Evolutionary conservation across 176 grass and related monocot genomes (phyloP).

Genomic region (Carex myosuroides): DNA sequence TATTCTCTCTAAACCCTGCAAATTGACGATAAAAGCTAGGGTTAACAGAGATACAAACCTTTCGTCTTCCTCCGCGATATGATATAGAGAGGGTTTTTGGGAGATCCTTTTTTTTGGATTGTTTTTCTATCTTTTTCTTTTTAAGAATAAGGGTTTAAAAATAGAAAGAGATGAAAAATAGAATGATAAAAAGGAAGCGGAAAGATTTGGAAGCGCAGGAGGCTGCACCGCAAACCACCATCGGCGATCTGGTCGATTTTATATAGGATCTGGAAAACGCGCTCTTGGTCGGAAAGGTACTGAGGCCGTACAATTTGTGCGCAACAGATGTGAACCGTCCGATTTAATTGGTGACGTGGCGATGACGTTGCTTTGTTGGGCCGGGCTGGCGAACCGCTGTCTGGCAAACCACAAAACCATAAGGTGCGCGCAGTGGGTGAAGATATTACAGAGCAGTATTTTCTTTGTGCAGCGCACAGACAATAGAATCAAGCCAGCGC

Average conservation of each 20-base stretch:
- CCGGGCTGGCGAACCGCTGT: background rate
- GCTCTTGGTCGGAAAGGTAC: background rate
- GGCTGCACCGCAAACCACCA: slow-evolving; percentile 12
- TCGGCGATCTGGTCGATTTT: background rate
- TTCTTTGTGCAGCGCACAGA: too few relatives aligned
- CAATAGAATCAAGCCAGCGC: too few relatives aligned
- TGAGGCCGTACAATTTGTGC: background rate
- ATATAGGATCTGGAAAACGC: slow-evolving; percentile 2
- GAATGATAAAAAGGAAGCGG: slow-evolving; percentile 4
- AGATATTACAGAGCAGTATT: too few relatives aligned
- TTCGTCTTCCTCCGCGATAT: background rate
- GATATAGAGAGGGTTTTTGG: background rate
- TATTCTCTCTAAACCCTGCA: background rate
- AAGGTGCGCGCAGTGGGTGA: background rate
- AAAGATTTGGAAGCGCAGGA: slow-evolving; percentile 17
- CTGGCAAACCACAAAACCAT: background rate
- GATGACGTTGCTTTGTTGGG: background rate
- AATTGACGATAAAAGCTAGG: background rate
- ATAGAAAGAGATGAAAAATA: background rate
- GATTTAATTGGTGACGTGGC: background rate
- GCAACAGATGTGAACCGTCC: background rate
- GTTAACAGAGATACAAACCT: slow-evolving; percentile 7
- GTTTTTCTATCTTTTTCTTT: slow-evolving; percentile 8
- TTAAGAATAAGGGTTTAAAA: background rate
- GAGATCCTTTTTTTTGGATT: slow-evolving; percentile 7